A percentile compares a stretch with the other conserved stretches of the same genome.
These are phyloP conservation scores for Arbutus unedo DNA, from an alignment of 148 eudicot genomes.

Conservation along the genomic window DNA sequence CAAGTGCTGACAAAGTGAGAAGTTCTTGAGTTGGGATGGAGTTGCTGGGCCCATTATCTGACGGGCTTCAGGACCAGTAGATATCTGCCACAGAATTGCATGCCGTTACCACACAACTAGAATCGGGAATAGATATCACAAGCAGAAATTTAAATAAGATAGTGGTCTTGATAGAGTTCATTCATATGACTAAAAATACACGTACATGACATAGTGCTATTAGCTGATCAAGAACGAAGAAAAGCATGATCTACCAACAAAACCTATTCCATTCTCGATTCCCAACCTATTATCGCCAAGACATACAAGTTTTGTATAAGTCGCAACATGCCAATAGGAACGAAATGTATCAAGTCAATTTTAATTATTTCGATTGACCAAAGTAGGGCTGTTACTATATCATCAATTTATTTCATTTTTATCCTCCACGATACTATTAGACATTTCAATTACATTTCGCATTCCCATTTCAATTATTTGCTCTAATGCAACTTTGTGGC, in stretches of 20 bases:
- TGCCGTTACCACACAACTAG: background rate
- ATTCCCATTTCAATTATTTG: background rate
- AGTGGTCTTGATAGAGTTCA: background rate
- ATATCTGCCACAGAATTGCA: conserved; percentile 50
- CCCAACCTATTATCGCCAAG: background rate
- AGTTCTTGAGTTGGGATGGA: conserved; percentile 79
- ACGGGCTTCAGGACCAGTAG: conserved; percentile 92
- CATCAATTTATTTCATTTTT: background rate
- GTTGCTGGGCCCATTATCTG: conserved; percentile 83
- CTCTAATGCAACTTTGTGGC: background rate
- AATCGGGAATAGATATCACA: background rate
- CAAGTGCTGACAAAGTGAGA: conserved; percentile 75
- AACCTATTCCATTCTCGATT: background rate
- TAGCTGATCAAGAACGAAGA: background rate
- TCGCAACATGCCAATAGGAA: background rate
- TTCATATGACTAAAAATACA: background rate
- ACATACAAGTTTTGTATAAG: background rate
- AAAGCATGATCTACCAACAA: background rate
- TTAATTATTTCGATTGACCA: background rate
- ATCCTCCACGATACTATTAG: background rate
- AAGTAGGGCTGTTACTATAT: background rate
- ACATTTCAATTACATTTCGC: background rate
- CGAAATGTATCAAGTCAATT: background rate
- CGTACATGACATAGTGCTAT: background rate
- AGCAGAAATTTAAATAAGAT: background rate